These are phyloP conservation scores for Penicillium sp. DNA, from an alignment of 2,329 filamentous ascomycete genomes.

Conservation along the genomic window DNA sequence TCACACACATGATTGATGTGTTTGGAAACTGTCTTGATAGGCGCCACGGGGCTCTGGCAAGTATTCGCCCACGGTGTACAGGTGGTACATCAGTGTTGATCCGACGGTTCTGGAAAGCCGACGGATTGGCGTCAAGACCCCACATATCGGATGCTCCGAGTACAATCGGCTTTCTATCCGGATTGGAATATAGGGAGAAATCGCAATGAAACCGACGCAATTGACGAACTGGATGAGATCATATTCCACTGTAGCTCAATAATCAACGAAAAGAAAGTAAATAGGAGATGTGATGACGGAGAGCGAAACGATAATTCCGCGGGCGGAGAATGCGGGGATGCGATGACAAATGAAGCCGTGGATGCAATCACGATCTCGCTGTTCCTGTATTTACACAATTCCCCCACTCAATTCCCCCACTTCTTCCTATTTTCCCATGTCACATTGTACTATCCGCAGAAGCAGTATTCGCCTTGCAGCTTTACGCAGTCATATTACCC, in stretches of 20 bases:
- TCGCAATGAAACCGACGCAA: background rate
- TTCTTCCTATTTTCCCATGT: conserved; percentile 10
- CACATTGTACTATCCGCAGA: conserved; percentile 11
- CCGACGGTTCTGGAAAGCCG: conserved; percentile 12
- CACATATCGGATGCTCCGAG: conserved; percentile 6
- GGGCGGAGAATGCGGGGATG: conserved; percentile 15
- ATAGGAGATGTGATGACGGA: conserved; percentile 2
- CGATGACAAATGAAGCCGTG: conserved; percentile 16
- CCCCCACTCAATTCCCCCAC: conserved; percentile 1
- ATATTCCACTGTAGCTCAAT: background rate
- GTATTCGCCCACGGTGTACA: background rate
- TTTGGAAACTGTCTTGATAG: background rate
- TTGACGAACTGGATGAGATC: background rate
- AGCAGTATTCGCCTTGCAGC: conserved; percentile 14
- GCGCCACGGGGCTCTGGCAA: conserved; percentile 1
- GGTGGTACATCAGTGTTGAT: background rate
- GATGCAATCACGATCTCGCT: conserved; percentile 1
- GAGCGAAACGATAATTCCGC: conserved; percentile 8
- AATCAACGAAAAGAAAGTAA: background rate
- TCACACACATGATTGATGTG: background rate
- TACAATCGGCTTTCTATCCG: conserved; percentile 6
- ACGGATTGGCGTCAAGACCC: conserved; percentile 24
- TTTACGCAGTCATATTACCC: conserved; percentile 14
- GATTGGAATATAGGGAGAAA: background rate
- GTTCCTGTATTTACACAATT: background rate